Conservation (phyloP, 2,329 filamentous ascomycete genomes). For the Penicillium sumatraense region DNA sequence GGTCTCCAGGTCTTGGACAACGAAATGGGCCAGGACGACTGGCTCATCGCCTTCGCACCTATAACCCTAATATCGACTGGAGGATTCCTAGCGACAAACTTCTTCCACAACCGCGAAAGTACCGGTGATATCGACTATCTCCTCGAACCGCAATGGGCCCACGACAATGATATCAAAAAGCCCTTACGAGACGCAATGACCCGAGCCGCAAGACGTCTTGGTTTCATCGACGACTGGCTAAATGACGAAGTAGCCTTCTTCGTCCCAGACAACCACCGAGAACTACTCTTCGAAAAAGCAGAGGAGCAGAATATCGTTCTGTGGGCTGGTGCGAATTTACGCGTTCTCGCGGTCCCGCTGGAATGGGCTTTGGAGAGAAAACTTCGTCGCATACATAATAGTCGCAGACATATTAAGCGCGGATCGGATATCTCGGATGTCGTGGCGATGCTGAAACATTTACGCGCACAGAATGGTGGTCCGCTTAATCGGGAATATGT, state of each 20-base stretch:
- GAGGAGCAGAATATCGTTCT: slow-evolving; percentile 37
- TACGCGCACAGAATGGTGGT: slow-evolving; percentile 26
- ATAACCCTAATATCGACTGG: slow-evolving; percentile 37
- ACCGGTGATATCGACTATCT: slow-evolving; percentile 40
- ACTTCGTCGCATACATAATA: slow-evolving; percentile 34
- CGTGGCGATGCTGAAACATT: slow-evolving; percentile 33
- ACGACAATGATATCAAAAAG: slow-evolving; percentile 35
- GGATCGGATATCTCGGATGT: slow-evolving; percentile 35
- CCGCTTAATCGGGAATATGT: slow-evolving; percentile 31
- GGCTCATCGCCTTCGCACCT: slow-evolving; percentile 37
- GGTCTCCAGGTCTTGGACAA: slow-evolving; percentile 25
- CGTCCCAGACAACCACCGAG: slow-evolving; percentile 27
- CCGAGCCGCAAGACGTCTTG: slow-evolving; percentile 26
- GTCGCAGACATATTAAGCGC: slow-evolving; percentile 25
- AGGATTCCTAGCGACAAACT: slow-evolving; percentile 36
- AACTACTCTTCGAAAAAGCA: slow-evolving; percentile 33
- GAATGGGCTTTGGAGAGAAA: slow-evolving; percentile 44
- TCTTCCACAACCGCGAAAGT: slow-evolving; percentile 35
- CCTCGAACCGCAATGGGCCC: slow-evolving; percentile 37
- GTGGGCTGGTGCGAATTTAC: slow-evolving; percentile 32
- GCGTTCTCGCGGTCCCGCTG: slow-evolving; percentile 37
- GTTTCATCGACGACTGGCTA: slow-evolving; percentile 32
- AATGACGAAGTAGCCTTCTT: slow-evolving; percentile 40
- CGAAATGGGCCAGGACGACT: slow-evolving; percentile 35
- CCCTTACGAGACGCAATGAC: slow-evolving; percentile 31